Conservation (phyloP, 208 protist genomes). For the Trypanosoma theileri region DNA sequence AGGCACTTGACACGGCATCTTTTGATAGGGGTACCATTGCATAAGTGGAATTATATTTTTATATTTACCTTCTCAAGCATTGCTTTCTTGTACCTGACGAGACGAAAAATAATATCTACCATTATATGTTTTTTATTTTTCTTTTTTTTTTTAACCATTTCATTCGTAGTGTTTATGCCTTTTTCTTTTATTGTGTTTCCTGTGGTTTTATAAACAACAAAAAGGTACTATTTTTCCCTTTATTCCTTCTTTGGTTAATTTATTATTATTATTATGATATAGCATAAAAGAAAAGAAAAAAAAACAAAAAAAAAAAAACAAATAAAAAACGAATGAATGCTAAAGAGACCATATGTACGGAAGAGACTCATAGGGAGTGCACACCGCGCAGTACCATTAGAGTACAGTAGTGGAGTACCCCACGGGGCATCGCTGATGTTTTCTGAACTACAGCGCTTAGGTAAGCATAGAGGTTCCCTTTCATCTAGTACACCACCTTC, state of each 20-base stretch:
- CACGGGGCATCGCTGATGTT: background rate
- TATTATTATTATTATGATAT: background rate
- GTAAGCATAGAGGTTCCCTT: background rate
- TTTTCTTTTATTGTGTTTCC: background rate
- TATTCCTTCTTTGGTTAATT: background rate
- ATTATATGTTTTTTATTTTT: no score
- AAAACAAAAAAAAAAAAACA: background rate
- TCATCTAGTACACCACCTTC: background rate
- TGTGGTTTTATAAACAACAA: background rate
- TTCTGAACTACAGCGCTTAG: background rate
- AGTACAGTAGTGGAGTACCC: constrained; percentile 2
- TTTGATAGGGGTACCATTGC: constrained; percentile 1
- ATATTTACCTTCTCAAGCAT: background rate
- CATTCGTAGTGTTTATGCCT: background rate
- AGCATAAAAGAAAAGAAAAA: background rate
- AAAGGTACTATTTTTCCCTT: background rate
- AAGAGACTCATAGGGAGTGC: background rate
- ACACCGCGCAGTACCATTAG: constrained; percentile 7
- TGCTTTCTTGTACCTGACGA: no score
- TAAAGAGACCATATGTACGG: constrained; percentile 30
- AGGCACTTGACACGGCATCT: constrained; percentile 26
- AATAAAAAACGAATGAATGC: constrained; percentile 21
- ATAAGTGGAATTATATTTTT: constrained; percentile 7
- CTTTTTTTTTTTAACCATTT: no score
- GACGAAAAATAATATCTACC: no score